Evolutionary conservation across 2,329 filamentous ascomycete species (phyloP).

Genomic region (Trichoderma gracile): DNA sequence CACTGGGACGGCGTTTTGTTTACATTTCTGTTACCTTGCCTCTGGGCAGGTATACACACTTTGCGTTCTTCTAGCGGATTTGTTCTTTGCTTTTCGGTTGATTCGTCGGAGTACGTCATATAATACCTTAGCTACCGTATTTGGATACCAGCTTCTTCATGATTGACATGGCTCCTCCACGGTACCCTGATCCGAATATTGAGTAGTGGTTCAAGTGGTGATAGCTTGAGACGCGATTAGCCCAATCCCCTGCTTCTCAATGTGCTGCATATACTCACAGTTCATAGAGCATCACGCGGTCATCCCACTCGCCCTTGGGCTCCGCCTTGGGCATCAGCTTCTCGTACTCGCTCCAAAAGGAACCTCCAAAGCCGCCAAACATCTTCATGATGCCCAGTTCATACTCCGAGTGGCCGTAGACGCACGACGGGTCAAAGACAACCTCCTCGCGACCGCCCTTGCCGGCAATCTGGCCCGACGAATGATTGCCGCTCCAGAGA

Average conservation of each 20-base stretch:
- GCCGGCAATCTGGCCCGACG: constrained; percentile 62
- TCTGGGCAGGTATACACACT: background rate
- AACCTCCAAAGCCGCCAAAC: constrained; percentile 81
- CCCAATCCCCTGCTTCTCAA: background rate
- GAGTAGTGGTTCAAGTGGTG: constrained; percentile 89
- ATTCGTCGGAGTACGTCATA: background rate
- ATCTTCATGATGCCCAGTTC: constrained; percentile 94
- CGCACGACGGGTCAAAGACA: constrained; percentile 77
- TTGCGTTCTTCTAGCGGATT: background rate
- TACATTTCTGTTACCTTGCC: background rate
- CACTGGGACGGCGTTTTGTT: constrained; percentile 24
- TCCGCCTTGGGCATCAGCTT: constrained; percentile 74
- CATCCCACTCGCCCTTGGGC: constrained; percentile 80
- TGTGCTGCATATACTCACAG: constrained; percentile 53
- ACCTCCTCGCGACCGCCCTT: constrained; percentile 65
- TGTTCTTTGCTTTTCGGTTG: constrained; percentile 21
- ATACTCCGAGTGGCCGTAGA: constrained; percentile 86
- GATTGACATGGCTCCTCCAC: constrained; percentile 72
- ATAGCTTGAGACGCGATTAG: constrained; percentile 56
- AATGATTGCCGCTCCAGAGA: constrained; percentile 88
- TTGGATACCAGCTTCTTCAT: constrained; percentile 74
- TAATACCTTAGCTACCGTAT: constrained; percentile 53
- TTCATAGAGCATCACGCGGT: constrained; percentile 79
- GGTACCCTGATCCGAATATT: constrained; percentile 80
- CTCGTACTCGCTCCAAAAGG: constrained; percentile 78